These are phyloP conservation scores for Pseudopyrenochaeta lycopersici DNA, from an alignment of 2,329 filamentous ascomycete genomes.

Conservation along the genomic window DNA sequence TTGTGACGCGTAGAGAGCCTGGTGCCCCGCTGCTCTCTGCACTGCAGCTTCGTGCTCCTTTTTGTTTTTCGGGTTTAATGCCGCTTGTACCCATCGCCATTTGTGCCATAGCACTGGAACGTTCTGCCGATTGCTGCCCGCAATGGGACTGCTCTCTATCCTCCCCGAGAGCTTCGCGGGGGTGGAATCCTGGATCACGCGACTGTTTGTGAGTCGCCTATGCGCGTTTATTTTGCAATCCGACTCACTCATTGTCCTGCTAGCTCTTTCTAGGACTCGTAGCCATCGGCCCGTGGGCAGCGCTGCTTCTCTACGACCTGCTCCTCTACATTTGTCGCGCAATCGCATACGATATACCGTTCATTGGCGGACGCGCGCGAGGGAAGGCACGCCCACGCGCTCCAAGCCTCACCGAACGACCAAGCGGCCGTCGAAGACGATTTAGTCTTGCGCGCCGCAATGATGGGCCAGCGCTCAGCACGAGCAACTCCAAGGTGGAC, in stretches of 20 bases:
- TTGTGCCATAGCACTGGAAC: neutral
- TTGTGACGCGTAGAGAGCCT: neutral
- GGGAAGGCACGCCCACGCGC: constrained; percentile 68
- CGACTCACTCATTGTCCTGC: constrained; percentile 24
- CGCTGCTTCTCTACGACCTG: constrained; percentile 70
- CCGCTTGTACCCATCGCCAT: neutral
- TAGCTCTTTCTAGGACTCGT: constrained; percentile 69
- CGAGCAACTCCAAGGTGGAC: constrained; percentile 25
- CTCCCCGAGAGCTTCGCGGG: constrained; percentile 66
- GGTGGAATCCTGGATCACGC: constrained; percentile 69
- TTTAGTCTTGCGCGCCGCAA: constrained; percentile 53
- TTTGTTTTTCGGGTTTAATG: neutral
- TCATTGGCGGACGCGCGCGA: constrained; percentile 68
- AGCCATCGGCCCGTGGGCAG: constrained; percentile 68
- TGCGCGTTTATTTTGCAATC: neutral
- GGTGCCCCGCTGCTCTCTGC: neutral
- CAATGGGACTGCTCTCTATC: constrained; percentile 72
- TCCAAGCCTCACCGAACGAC: constrained; percentile 67
- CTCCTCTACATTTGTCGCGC: constrained; percentile 69
- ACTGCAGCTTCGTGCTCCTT: neutral
- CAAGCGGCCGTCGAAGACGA: constrained; percentile 58
- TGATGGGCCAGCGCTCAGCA: constrained; percentile 27
- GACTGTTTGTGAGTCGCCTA: constrained; percentile 65
- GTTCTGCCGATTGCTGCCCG: constrained; percentile 1
- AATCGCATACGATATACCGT: constrained; percentile 66